Evolutionary conservation across 2,329 filamentous ascomycete genomes (phyloP).

Genomic region (Pseudofabraea citricarpa): DNA sequence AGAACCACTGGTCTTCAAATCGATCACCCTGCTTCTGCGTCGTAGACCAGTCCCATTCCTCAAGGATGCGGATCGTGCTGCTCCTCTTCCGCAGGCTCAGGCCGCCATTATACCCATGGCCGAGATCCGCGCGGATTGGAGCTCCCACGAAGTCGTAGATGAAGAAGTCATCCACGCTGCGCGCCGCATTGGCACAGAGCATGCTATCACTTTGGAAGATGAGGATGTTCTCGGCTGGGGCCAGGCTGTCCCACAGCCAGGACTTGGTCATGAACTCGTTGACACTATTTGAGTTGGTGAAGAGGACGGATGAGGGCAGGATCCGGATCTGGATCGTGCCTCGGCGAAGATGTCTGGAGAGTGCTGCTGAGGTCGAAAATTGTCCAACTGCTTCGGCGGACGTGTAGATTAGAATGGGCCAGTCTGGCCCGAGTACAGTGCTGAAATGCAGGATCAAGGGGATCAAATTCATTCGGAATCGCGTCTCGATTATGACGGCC

Average conservation of each 20-base stretch:
- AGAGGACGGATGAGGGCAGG: conserved; percentile 30
- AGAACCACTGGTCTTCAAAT: conserved; percentile 27
- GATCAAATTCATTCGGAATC: conserved; percentile 28
- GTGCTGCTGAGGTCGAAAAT: conserved; percentile 29
- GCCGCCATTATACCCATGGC: conserved; percentile 30
- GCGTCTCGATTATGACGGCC: conserved; percentile 34
- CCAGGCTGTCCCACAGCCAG: conserved; percentile 30
- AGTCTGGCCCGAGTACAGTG: conserved; percentile 35
- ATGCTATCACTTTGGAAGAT: conserved; percentile 32
- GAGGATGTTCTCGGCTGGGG: conserved; percentile 28
- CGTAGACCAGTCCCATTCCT: conserved; percentile 19
- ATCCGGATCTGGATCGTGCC: conserved; percentile 33
- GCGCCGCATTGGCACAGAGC: conserved; percentile 28
- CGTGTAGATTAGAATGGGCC: conserved; percentile 41
- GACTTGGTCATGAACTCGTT: conserved; percentile 25
- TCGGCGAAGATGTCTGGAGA: conserved; percentile 30
- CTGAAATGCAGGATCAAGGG: conserved; percentile 35
- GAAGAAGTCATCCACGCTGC: conserved; percentile 30
- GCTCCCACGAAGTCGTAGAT: conserved; percentile 32
- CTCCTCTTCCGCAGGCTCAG: conserved; percentile 32
- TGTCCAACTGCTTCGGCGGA: conserved; percentile 20
- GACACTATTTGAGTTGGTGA: conserved; percentile 26
- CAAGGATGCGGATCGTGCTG: conserved; percentile 26
- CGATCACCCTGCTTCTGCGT: conserved; percentile 14
- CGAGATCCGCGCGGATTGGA: conserved; percentile 21